Evolutionary conservation across 495 filamentous ascomycete genomes (phyloP).

Genomic region (Penicillium steckii): DNA sequence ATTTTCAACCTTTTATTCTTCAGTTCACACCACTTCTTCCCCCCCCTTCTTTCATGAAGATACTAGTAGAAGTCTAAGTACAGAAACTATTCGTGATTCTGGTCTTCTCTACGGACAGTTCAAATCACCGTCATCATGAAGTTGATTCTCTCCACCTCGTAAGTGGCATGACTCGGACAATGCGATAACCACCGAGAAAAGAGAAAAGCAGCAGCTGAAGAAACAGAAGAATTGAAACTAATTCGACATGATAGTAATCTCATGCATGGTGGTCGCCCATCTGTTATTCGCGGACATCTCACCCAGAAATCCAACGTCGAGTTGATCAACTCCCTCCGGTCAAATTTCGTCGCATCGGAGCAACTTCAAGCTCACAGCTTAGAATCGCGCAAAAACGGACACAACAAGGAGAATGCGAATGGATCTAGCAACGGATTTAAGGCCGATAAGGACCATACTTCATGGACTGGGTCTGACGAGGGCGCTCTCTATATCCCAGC

Average conservation of each 20-base stretch:
- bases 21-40: neutral
- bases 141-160: conserved; percentile 89
- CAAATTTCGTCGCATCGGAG: conserved; percentile 73
- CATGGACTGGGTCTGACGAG: conserved; percentile 65
- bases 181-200: neutral
- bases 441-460: conserved; percentile 23
- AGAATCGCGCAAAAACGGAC: conserved; percentile 6
- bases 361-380: conserved; percentile 44
- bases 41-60: no score
- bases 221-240: neutral
- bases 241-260: conserved; percentile 64
- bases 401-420: conserved; percentile 13
- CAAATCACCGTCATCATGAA: conserved; percentile 51
- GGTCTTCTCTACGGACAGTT: no score
- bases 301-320: conserved; percentile 83
- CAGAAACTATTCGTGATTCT: no score
- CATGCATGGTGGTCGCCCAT: conserved; percentile 68
- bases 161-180: conserved; percentile 26
- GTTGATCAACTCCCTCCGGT: conserved; percentile 78
- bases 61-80: no score
- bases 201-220: neutral
- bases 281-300: conserved; percentile 73
- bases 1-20: neutral
- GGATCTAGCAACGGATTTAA: conserved; percentile 12
- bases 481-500: conserved; percentile 71